A percentile compares a stretch with the other conserved stretches of the same genome.
These are phyloP conservation scores for Fusarium abutilonis DNA, from an alignment of 2,329 filamentous ascomycete species.

Conservation along the genomic window DNA sequence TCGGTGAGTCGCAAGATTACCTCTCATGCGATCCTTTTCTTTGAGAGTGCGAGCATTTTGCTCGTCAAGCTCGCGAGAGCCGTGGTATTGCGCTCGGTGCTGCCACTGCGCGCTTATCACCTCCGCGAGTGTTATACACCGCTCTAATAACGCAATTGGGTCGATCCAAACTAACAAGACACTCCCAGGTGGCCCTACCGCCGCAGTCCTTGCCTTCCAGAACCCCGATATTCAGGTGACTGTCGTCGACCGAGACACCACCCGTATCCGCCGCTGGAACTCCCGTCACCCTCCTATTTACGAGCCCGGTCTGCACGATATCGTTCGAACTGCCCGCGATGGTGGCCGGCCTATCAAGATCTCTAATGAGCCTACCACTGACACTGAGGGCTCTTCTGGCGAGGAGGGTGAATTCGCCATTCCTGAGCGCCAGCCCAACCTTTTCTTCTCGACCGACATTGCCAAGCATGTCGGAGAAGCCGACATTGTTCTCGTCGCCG, in stretches of 20 bases:
- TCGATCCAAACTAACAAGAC: constrained; percentile 25
- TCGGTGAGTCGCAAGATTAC: constrained; percentile 63
- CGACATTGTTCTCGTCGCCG: constrained; percentile 78
- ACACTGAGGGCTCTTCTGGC: constrained; percentile 47
- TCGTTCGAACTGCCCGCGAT: constrained; percentile 72
- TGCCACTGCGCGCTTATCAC: constrained; percentile 24
- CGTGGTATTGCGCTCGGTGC: constrained; percentile 5
- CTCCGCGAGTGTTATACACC: constrained; percentile 6
- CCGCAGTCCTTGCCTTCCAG: constrained; percentile 77
- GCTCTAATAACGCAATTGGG: constrained; percentile 19
- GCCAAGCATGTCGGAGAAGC: constrained; percentile 70
- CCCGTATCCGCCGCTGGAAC: constrained; percentile 77
- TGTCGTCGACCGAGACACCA: constrained; percentile 76
- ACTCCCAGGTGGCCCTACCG: constrained; percentile 73
- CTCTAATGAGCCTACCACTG: constrained; percentile 50
- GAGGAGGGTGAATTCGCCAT: constrained; percentile 50
- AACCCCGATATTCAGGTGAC: constrained; percentile 77
- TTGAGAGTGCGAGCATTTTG: neutral
- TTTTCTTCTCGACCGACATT: constrained; percentile 78
- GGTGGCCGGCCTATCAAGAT: constrained; percentile 60
- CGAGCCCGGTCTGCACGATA: constrained; percentile 75
- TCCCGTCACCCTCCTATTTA: constrained; percentile 78
- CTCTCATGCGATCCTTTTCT: neutral
- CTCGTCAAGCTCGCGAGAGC: neutral
- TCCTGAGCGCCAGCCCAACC: constrained; percentile 66